phyloP scores from a whole-genome alignment of 331 rosid genomes.

The Cydonia oblonga region DNA sequence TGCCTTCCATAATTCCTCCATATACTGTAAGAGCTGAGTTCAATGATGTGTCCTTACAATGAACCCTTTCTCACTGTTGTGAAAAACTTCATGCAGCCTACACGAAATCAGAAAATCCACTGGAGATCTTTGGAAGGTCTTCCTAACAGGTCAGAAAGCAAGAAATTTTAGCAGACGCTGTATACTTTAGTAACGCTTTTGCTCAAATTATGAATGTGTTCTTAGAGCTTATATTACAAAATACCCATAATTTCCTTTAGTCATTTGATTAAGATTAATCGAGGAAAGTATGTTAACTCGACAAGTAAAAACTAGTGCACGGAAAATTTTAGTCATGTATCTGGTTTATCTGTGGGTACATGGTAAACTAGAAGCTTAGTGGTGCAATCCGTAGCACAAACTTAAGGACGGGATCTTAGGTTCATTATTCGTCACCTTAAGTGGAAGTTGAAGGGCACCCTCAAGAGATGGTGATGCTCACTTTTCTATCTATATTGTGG shows the following conservation, averaged over 20 bases:
- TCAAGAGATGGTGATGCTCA: too few species aligned
- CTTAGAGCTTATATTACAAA: background rate
- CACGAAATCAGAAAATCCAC: slow-evolving; percentile 82
- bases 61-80: slow-evolving; percentile 11
- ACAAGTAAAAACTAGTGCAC: background rate
- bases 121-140: slow-evolving; percentile 97
- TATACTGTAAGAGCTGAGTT: background rate
- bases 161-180: background rate
- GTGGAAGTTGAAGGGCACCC: background rate
- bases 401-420: background rate
- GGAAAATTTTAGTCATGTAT: background rate
- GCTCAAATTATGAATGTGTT: background rate
- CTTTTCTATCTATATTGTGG: background rate
- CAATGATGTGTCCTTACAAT: background rate
- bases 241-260: background rate
- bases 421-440: background rate
- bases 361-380: background rate
- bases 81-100: slow-evolving; percentile 56
- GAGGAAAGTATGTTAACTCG: background rate
- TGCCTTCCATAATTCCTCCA: background rate
- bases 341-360: background rate
- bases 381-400: background rate
- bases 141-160: slow-evolving; percentile 58
- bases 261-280: background rate
- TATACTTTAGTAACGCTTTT: too few species aligned